These are phyloP conservation scores for Aspergillus calidoustus DNA, from an alignment of 2,329 filamentous ascomycete genomes.

Conservation along the genomic window DNA sequence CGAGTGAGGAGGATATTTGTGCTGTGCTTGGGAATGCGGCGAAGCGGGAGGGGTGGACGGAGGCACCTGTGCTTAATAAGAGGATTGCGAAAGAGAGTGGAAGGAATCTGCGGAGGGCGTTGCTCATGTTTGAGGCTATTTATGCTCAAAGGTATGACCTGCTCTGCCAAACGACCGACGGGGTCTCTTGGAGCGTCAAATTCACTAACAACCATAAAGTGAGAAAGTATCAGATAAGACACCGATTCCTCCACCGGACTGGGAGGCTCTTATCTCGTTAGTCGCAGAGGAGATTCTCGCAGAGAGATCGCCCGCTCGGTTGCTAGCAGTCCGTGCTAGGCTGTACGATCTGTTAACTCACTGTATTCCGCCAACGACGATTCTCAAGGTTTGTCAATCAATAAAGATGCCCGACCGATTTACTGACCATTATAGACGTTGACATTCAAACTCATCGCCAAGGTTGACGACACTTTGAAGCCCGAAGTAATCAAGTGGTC, in stretches of 20 bases:
- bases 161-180: not conserved
- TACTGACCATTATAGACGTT: slow-evolving; percentile 62
- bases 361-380: slow-evolving; percentile 92
- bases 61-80: slow-evolving; percentile 74
- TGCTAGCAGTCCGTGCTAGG: slow-evolving; percentile 86
- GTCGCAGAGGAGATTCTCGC: slow-evolving; percentile 93
- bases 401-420: not conserved
- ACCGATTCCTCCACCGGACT: slow-evolving; percentile 91
- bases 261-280: slow-evolving; percentile 88
- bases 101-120: slow-evolving; percentile 82
- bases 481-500: slow-evolving; percentile 94
- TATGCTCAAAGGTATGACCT: slow-evolving; percentile 87
- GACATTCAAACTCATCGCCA: slow-evolving; percentile 86
- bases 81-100: slow-evolving; percentile 90
- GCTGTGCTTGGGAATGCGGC: slow-evolving; percentile 71
- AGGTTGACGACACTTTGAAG: slow-evolving; percentile 88
- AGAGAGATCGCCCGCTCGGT: slow-evolving; percentile 87
- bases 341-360: slow-evolving; percentile 97
- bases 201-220: slow-evolving; percentile 51
- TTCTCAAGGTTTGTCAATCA: slow-evolving; percentile 69
- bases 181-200: not conserved
- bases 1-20: slow-evolving; percentile 83
- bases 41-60: slow-evolving; percentile 82
- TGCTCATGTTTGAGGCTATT: slow-evolving; percentile 96
- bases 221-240: slow-evolving; percentile 89